Base-by-base conservation (phyloP, 306 rosid genomes). In the Rosa chinensis region DNA sequence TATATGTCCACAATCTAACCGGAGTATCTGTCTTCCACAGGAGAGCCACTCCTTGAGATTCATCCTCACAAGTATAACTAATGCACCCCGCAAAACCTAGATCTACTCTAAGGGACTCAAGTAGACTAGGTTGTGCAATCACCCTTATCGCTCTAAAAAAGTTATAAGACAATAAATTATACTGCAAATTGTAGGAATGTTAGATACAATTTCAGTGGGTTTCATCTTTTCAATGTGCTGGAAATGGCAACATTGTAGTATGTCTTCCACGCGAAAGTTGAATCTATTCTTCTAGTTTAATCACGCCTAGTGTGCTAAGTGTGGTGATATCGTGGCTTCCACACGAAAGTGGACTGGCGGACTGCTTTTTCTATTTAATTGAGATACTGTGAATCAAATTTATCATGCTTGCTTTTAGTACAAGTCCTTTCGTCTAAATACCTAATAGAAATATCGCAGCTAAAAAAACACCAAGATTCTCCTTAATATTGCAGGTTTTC, bases 271-370 rank as follows among this genome's bases (percentile, higher is more conserved):
- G 82, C 76, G 68, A 66, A 55, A 82, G 76, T 73, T 72, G 85
- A 23, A 64, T 10, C 10, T 8, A 45, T 12, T 35, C n/a, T 72
- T 39, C 12, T 78, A 72, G 43, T 72, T 77, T 82, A 64, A 62
- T 72, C 42, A 35, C 48, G 39, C 18, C 55, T 20, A 55, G 12
- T 28, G 70, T 64, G 44, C 44, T 5, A 17, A 37, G 71, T 71
- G 78, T 82, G 72, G n/a, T 55, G 37, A 40, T 49, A 78, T 53
- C 75, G 88, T 76, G 87, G 50, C 20, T 42, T 72, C 81, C 87
- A 82, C 88, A 76, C 80, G 81, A 84, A 86, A 84, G 85, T 84
- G 74, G 32, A 40, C n/a, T n/a, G n/a, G n/a, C n/a, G n/a, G n/a
- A n/a, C 14, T 43, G 4, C 58, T 37, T 69, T 71, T 71, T 0